Base-by-base conservation (phyloP, 2,329 filamentous ascomycete species). In the Macroventuria anomochaeta region DNA sequence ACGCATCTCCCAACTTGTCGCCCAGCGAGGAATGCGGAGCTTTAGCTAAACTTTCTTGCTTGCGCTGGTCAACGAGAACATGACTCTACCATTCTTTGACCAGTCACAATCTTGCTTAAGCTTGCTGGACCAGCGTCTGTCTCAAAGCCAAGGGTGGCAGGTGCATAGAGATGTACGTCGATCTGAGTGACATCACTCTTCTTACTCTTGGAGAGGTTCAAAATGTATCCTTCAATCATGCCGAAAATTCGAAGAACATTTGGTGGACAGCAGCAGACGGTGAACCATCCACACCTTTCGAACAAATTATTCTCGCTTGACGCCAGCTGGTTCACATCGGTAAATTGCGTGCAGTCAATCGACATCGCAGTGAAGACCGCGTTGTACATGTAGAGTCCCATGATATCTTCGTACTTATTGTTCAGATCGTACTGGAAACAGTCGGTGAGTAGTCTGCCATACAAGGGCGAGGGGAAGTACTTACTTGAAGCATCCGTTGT, bases 301-400 rank as follows among this genome's bases (percentile, higher is more conserved):
- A 79, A 84, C 11, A 75, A 73, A 48, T 84, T 76, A 2, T 67
- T 64, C 8, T 81, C 78, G 13, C 79, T 83, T 21, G 81, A 84
- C 0, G 80, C 81, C 0, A 87, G 18, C 28, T 85, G 84, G 57
- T 87, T 87, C 44, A 81, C 80, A 55, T 87, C 87, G 0, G 83
- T 85, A 66, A 87, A 88, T 1, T 75, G 75, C 21, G 75, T 82
- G 3, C 85, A 84, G 57, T 83, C 78, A 10, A 80, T 65, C 17
- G 79, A 81, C 78, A 86, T 83, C 1, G 80, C 80, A 0, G 81
- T 84, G 66, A 86, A 76, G 8, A 86, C 79, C 11, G 80, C 79
- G 62, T 87, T 87, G 66, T 85, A 86, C 0, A 87, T 76, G 49
- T 79, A 83, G 3, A 86, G 67, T 63, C 87, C 85, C 79, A 87